These are phyloP conservation scores for Entomortierella parvispora DNA, from an alignment of 192 early-diverging fungal genomes.

Conservation along the genomic window DNA sequence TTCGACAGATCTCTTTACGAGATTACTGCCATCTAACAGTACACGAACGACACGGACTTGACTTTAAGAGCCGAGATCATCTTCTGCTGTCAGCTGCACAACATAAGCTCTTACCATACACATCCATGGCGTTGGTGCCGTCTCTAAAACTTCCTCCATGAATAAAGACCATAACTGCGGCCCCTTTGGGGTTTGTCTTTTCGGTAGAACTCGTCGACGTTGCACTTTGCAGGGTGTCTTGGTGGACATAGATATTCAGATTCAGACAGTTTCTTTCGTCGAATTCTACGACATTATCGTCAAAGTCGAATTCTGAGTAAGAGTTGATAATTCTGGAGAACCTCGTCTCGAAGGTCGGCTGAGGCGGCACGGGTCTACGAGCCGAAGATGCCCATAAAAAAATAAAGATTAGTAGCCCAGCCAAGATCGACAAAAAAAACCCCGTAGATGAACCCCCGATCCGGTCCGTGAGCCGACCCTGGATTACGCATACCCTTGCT, in stretches of 20 bases:
- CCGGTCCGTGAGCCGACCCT: no score
- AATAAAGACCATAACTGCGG: slow-evolving; percentile 23
- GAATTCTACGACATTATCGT: background rate
- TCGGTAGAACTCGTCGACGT: background rate
- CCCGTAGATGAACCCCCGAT: no score
- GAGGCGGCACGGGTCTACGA: slow-evolving; percentile 15
- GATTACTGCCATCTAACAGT: slow-evolving; percentile 19
- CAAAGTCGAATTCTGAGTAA: slow-evolving; percentile 5
- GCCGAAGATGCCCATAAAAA: background rate
- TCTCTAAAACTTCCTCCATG: slow-evolving; percentile 33
- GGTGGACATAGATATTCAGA: slow-evolving; percentile 34
- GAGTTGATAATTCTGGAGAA: background rate
- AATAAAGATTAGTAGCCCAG: background rate
- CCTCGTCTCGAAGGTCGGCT: background rate
- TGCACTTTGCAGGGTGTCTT: slow-evolving; percentile 10
- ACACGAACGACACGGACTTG: background rate
- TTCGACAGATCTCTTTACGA: slow-evolving; percentile 23
- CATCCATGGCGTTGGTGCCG: slow-evolving; percentile 23
- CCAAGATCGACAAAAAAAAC: background rate
- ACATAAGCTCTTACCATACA: slow-evolving; percentile 24
- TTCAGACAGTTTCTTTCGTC: slow-evolving; percentile 35
- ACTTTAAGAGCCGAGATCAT: background rate
- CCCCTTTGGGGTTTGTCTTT: background rate
- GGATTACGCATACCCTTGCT: slow-evolving; percentile 22
- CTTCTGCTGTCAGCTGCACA: background rate